Base-by-base conservation (phyloP, 129 eudicot genomes). In the Chrysanthemum seticuspe region DNA sequence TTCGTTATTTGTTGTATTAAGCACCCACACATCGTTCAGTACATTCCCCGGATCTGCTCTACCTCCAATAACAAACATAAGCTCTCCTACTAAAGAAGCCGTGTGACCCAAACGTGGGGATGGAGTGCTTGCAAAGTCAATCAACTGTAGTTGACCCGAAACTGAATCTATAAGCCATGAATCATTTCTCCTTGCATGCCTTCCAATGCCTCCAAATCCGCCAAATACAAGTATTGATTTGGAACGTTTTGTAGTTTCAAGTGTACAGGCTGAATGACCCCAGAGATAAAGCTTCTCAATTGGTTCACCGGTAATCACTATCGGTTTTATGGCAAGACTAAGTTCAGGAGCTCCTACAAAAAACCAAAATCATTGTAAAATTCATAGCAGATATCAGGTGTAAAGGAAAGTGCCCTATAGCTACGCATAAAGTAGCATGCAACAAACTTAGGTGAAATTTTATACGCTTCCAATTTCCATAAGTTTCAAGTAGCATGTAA, bases 181-280 rank as follows among this genome's bases (percentile, higher is more conserved):
- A 76, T 95, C 97, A 73, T 85, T 88, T 78, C 97, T 84, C 19
- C 99, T 83, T 66, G 96, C 86, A 83, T 90, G 99, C 47, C 94
- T 90, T 70, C 97, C 99, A 21, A 78, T 74, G 66, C 99, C 99
- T 74, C 99, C 99, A 82, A 95, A 95, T 68, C 99, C 99, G 11
- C 97, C 99, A 83, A 87, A 95, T 21, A 95, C 81, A 65, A 90
- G 74, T 67, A 90, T 48, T 52, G 84, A 82, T 45, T 84, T 79
- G 13, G 78, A 77, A 19, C 65, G 25, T 53, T 79, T 54, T 57
- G 71, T 19, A 11, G 80, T 50, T 48, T 58, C 76, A 31, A 88
- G 55, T 2, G 83, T 69, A 78, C 91, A 90, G 44, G 91, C 80
- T 77, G 99, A 82, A 78, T 95, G 99, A 44, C 99, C 99, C 99